These are phyloP conservation scores for Boletus pseudopeckii DNA, from an alignment of 768 basidiomycete genomes.

Conservation along the genomic window DNA sequence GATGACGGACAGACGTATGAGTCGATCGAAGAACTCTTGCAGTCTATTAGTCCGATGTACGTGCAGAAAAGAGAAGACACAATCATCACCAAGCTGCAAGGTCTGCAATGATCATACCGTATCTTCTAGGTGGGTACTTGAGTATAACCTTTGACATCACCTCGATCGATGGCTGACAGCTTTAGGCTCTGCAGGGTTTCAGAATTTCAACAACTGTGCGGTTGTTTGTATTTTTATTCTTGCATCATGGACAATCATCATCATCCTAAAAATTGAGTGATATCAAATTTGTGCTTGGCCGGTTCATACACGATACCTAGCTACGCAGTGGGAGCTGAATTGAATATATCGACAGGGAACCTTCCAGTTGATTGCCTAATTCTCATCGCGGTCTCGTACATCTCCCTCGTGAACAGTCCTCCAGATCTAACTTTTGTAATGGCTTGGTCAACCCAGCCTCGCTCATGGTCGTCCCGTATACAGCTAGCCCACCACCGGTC, in stretches of 20 bases:
- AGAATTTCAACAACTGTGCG: neutral
- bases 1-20: slow-evolving; percentile 43
- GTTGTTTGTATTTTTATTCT: slow-evolving; percentile 15
- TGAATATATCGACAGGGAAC: slow-evolving; percentile 7
- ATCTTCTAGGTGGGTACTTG: slow-evolving; percentile 2
- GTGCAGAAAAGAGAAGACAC: slow-evolving; percentile 42
- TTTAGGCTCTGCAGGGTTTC: neutral
- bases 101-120: slow-evolving; percentile 28
- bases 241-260: neutral
- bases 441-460: slow-evolving; percentile 50
- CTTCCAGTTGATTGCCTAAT: slow-evolving; percentile 29
- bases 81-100: slow-evolving; percentile 48
- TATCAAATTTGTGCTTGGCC: neutral
- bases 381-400: slow-evolving; percentile 50
- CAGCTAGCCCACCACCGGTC: slow-evolving; percentile 79
- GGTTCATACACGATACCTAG: neutral
- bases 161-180: slow-evolving; percentile 3
- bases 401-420: slow-evolving; percentile 51
- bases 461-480: slow-evolving; percentile 56
- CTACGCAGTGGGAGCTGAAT: neutral
- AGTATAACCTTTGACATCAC: neutral
- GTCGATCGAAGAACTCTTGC: slow-evolving; percentile 56
- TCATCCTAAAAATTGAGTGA: neutral
- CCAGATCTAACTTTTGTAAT: slow-evolving; percentile 49
- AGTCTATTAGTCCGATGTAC: slow-evolving; percentile 54